phyloP scores from a whole-genome alignment of 768 basidiomycete species.

The Favolaschia claudopus region DNA sequence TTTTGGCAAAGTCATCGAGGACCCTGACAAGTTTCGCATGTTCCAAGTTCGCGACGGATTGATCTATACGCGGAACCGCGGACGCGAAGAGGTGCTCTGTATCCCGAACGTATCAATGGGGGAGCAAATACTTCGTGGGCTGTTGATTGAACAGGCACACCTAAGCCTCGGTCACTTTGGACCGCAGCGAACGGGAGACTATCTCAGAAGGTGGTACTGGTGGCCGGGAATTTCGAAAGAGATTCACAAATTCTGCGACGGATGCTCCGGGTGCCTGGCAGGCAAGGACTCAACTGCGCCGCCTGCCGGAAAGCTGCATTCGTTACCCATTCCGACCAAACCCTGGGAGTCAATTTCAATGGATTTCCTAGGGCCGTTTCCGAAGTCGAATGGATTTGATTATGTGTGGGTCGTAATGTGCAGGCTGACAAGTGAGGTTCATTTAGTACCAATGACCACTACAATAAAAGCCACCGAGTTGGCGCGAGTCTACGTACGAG shows the following conservation, averaged over 20 bases:
- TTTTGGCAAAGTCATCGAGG: background rate
- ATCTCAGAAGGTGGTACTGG: constrained; percentile 36
- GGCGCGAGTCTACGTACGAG: no score
- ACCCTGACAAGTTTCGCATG: background rate
- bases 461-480: no score
- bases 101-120: background rate
- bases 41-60: background rate
- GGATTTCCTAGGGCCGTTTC: no score
- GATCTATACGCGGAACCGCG: background rate
- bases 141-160: constrained; percentile 27
- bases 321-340: background rate
- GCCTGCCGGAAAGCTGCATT: background rate
- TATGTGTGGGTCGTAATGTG: no score
- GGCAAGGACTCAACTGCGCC: background rate
- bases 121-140: background rate
- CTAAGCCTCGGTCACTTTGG: constrained; percentile 35
- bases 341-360: no score
- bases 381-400: constrained; percentile 29
- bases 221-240: constrained; percentile 1
- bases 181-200: constrained; percentile 26
- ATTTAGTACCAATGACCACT: no score
- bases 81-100: background rate
- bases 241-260: background rate
- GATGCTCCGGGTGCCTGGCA: background rate
- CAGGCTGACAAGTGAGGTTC: no score